Percentiles rank a stretch among this genome's conserved stretches.
phyloP scores from a whole-genome alignment of 2,329 filamentous ascomycete genomes.

The Emergomyces orientalis region DNA sequence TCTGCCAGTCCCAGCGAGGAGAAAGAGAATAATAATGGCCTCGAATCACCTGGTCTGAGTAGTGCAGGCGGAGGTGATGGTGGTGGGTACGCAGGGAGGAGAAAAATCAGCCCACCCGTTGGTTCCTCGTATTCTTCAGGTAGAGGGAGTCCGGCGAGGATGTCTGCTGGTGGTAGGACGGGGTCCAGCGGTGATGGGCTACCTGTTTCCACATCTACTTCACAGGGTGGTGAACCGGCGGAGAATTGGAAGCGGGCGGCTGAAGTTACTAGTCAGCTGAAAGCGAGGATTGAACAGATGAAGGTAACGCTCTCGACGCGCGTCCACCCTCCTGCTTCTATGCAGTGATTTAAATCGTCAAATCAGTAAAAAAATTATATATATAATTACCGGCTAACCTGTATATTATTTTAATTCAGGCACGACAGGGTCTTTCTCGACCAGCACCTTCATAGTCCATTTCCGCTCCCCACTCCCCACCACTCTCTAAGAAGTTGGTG shows the following conservation, averaged over 20 bases:
- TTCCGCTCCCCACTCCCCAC: conserved; percentile 5
- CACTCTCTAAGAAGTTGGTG: neutral
- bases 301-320: conserved; percentile 46
- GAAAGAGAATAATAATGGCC: conserved; percentile 61
- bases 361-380: neutral
- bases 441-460: conserved; percentile 19
- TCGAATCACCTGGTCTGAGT: conserved; percentile 29
- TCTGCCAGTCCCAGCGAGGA: conserved; percentile 57
- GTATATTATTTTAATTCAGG: conserved; percentile 20
- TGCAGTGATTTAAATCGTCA: neutral
- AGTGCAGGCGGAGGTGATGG: conserved; percentile 15
- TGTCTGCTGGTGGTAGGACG: conserved; percentile 17
- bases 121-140: conserved; percentile 26
- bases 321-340: neutral
- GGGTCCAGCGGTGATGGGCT: neutral
- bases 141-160: conserved; percentile 31
- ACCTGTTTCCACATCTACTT: conserved; percentile 18
- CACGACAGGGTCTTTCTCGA: conserved; percentile 37
- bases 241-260: conserved; percentile 97
- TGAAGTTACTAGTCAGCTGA: conserved; percentile 94
- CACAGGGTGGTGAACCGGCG: conserved; percentile 46
- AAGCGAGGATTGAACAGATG: conserved; percentile 97
- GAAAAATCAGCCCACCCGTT: conserved; percentile 39
- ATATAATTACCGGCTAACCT: conserved; percentile 11
- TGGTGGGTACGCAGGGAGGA: conserved; percentile 28